Evolutionary conservation across 2,329 filamentous ascomycete genomes (phyloP).

Genomic region (Mycosphaerella arachidis): DNA sequence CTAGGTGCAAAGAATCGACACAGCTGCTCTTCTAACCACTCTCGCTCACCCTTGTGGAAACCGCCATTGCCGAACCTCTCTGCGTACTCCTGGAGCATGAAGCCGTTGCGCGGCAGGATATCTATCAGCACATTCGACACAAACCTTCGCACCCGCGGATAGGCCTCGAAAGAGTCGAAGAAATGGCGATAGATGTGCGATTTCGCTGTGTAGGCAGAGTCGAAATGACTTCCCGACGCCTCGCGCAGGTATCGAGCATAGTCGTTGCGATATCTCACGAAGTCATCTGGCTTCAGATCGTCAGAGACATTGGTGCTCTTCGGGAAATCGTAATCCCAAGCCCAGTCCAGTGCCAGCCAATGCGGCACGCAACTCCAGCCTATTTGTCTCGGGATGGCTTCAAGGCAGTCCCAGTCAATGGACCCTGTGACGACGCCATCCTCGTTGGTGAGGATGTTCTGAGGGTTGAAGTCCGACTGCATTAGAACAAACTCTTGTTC

Average conservation of each 20-base stretch:
- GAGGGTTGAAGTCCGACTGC: slow-evolving; percentile 21
- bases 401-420: slow-evolving; percentile 20
- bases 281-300: slow-evolving; percentile 12
- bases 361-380: slow-evolving; percentile 17
- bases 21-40: slow-evolving; percentile 13
- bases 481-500: slow-evolving; percentile 18
- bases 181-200: slow-evolving; percentile 18
- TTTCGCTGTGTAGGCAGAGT: slow-evolving; percentile 14
- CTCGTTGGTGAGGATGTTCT: slow-evolving; percentile 17
- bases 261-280: slow-evolving; percentile 12
- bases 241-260: slow-evolving; percentile 16
- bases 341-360: slow-evolving; percentile 16
- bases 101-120: slow-evolving; percentile 9
- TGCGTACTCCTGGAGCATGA: slow-evolving; percentile 5
- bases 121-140: slow-evolving; percentile 16
- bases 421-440: slow-evolving; percentile 12
- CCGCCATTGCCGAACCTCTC: slow-evolving; percentile 11
- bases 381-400: slow-evolving; percentile 15
- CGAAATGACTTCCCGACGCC: slow-evolving; percentile 7
- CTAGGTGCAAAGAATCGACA: slow-evolving; percentile 11
- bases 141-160: slow-evolving; percentile 12
- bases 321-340: slow-evolving; percentile 13
- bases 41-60: slow-evolving; percentile 7
- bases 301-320: neutral
- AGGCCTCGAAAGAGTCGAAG: slow-evolving; percentile 11